These are phyloP conservation scores for Botrytis medusae DNA, from an alignment of 2,329 filamentous ascomycete genomes.

Conservation along the genomic window DNA sequence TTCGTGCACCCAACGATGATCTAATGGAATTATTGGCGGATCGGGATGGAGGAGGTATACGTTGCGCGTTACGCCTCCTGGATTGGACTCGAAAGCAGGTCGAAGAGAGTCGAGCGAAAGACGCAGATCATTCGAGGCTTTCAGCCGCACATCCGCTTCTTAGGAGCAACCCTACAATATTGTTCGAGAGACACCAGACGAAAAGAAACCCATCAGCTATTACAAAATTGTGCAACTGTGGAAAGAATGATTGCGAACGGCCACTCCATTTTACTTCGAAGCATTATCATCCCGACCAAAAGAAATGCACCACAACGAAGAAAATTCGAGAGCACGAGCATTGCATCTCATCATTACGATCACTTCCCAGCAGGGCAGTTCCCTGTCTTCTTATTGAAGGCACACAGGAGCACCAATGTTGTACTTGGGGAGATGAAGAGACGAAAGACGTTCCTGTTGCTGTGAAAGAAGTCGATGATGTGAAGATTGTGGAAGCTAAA, in stretches of 20 bases:
- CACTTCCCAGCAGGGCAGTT: not conserved
- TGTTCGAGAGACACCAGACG: not conserved
- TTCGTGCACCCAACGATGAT: not conserved
- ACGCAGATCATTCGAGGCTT: not conserved
- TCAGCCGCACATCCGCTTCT: not conserved
- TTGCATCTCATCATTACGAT: constrained; percentile 3
- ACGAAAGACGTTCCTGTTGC: not conserved
- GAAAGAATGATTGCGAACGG: not conserved
- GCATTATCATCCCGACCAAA: constrained; percentile 7
- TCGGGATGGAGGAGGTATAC: not conserved
- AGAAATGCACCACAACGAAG: not conserved
- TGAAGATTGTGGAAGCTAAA: not conserved
- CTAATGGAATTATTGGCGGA: not conserved
- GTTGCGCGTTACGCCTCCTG: not conserved
- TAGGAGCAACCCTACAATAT: not conserved
- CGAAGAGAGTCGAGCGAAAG: not conserved
- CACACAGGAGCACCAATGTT: constrained; percentile 1
- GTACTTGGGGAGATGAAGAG: not conserved
- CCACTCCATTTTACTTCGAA: not conserved
- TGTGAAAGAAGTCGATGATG: not conserved
- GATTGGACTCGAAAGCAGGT: not conserved
- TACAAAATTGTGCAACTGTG: not conserved
- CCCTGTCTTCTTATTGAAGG: constrained; percentile 2
- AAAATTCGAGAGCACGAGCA: not conserved
- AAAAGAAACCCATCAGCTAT: not conserved